These are phyloP conservation scores for Nakazawaea ambrosiae DNA, from an alignment of 805 yeast species.

Conservation along the genomic window DNA sequence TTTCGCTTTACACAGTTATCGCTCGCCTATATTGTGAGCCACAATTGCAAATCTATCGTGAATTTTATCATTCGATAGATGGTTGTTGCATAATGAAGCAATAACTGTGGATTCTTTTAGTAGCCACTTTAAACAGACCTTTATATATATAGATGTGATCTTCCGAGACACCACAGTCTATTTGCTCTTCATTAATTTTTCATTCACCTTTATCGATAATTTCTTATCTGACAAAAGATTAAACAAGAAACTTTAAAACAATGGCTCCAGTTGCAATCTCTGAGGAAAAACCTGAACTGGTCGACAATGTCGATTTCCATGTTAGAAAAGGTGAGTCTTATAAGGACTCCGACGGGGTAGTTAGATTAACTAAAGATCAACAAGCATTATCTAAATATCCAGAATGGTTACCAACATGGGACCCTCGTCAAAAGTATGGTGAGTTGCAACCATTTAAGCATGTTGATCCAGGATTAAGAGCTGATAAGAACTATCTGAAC, in stretches of 20 bases:
- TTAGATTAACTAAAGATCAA: slow-evolving; percentile 34
- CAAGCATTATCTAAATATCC: slow-evolving; percentile 34
- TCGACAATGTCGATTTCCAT: slow-evolving; percentile 29
- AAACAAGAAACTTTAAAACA: too few species aligned
- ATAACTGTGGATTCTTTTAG: too few species aligned
- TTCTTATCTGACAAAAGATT: too few species aligned
- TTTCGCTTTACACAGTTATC: too few species aligned
- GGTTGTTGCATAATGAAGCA: too few species aligned
- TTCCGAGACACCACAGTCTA: background rate
- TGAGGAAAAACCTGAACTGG: slow-evolving; percentile 22
- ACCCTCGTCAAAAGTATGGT: slow-evolving; percentile 45
- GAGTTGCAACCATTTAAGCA: slow-evolving; percentile 50
- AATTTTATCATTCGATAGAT: too few species aligned
- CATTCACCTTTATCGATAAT: too few species aligned
- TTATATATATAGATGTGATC: too few species aligned
- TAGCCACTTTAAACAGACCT: too few species aligned
- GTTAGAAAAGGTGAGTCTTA: slow-evolving; percentile 46
- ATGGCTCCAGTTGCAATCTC: slow-evolving; percentile 17
- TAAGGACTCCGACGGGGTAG: slow-evolving; percentile 39
- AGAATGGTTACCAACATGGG: slow-evolving; percentile 64
- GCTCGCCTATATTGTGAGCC: too few species aligned
- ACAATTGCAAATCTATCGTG: too few species aligned
- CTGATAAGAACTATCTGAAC: slow-evolving; percentile 49
- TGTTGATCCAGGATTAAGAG: slow-evolving; percentile 58
- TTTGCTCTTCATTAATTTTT: background rate